A percentile compares a stretch with the other conserved stretches of the same genome.
Conservation (phyloP, 2,329 filamentous ascomycete species). For the Aspergillus sp. region DNA sequence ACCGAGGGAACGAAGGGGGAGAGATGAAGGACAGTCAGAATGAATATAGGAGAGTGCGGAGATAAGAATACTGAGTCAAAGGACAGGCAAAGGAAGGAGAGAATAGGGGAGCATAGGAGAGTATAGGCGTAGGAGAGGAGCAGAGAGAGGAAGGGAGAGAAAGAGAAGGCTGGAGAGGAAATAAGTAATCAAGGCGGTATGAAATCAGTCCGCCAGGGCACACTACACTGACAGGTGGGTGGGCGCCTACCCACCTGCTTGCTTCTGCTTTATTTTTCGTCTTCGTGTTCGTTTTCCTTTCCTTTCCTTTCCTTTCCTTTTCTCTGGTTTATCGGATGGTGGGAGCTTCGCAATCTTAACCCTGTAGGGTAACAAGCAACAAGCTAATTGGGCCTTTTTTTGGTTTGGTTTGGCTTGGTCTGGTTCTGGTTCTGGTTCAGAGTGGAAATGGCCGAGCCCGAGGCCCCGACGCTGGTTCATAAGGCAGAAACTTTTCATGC, state of each 20-base stretch:
- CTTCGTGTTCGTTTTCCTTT: not conserved
- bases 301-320: not conserved
- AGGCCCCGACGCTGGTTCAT: too few species aligned
- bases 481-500: too few species aligned
- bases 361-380: too few species aligned
- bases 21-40: not conserved
- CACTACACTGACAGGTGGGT: not conserved
- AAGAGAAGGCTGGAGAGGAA: not conserved
- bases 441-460: too few species aligned
- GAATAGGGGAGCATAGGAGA: not conserved
- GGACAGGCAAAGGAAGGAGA: not conserved
- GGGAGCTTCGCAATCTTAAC: too few species aligned
- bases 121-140: not conserved
- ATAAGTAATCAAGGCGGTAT: not conserved
- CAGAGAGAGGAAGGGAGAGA: not conserved
- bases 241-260: not conserved
- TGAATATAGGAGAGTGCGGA: not conserved
- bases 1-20: not conserved
- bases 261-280: not conserved
- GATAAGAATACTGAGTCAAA: not conserved
- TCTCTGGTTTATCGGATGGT: too few species aligned
- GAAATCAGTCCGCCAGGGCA: not conserved
- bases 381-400: too few species aligned
- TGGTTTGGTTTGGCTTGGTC: too few species aligned
- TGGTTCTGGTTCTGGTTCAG: too few species aligned